These are phyloP conservation scores for Coemansia sp. DNA, from an alignment of 192 early-diverging fungal species.

Conservation along the genomic window DNA sequence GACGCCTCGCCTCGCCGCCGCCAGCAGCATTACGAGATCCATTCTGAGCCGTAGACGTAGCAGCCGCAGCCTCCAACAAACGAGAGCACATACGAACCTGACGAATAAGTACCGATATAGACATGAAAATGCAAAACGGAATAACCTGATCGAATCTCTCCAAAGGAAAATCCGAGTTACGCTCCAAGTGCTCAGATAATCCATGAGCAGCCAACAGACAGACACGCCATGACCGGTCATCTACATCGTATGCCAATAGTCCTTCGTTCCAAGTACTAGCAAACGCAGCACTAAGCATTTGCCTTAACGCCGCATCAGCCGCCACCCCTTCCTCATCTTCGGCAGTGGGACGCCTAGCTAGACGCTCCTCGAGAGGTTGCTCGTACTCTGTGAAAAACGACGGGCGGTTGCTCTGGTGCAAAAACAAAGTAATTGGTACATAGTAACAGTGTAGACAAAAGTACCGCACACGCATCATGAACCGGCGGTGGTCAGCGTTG, in stretches of 20 bases:
- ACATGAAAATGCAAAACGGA: slow-evolving; percentile 58
- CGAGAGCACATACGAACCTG: slow-evolving; percentile 48
- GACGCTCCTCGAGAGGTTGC: slow-evolving; percentile 38
- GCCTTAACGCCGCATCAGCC: slow-evolving; percentile 35
- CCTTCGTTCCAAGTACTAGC: slow-evolving; percentile 56
- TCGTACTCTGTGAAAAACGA: slow-evolving; percentile 59
- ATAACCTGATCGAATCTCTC: slow-evolving; percentile 58
- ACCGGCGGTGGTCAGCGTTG: slow-evolving; percentile 53
- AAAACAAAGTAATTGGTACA: slow-evolving; percentile 48
- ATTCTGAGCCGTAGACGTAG: slow-evolving; percentile 1
- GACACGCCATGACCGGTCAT: slow-evolving; percentile 34
- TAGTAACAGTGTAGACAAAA: slow-evolving; percentile 59
- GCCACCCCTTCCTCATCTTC: background rate
- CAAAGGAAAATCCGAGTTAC: slow-evolving; percentile 50
- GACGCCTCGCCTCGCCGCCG: background rate
- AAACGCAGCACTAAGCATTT: slow-evolving; percentile 52
- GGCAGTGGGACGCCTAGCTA: slow-evolving; percentile 9
- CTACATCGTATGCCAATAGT: slow-evolving; percentile 46
- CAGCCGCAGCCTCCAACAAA: slow-evolving; percentile 8
- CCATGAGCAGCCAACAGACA: slow-evolving; percentile 39
- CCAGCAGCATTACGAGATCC: background rate
- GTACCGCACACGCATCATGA: slow-evolving; percentile 59
- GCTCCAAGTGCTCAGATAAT: slow-evolving; percentile 46
- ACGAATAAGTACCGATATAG: slow-evolving; percentile 47
- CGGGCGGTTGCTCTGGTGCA: slow-evolving; percentile 55